Evolutionary conservation across 345 rosid genomes (phyloP).

Genomic region (Syzygium aromaticum): DNA sequence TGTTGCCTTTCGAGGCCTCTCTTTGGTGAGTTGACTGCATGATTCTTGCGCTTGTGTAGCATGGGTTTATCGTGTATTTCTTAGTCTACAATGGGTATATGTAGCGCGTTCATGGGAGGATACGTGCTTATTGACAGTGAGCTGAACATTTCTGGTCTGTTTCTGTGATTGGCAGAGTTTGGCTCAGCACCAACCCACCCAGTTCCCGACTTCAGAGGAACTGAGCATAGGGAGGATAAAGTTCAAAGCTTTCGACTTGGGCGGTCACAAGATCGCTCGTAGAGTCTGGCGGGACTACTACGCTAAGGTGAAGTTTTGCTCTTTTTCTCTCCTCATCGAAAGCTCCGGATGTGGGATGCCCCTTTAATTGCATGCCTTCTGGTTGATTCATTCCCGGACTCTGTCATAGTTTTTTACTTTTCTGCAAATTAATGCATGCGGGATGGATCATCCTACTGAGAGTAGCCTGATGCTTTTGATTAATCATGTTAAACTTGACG

Average conservation of each 20-base stretch:
- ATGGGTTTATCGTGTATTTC: background rate
- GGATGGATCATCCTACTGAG: background rate
- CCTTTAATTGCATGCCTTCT: background rate
- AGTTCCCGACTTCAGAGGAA: constrained; percentile 40
- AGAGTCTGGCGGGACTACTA: constrained; percentile 43
- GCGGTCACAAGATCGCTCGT: constrained; percentile 45
- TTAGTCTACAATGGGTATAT: background rate
- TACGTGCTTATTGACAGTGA: background rate
- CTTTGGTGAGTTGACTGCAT: background rate
- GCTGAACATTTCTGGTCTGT: background rate
- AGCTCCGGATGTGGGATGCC: background rate
- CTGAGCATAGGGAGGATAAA: constrained; percentile 38
- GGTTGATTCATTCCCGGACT: background rate
- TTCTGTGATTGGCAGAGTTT: constrained; percentile 17
- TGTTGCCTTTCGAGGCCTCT: background rate
- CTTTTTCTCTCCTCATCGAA: background rate
- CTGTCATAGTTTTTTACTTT: background rate
- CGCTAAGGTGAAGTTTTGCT: constrained; percentile 17
- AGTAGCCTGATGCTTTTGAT: background rate
- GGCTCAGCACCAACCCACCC: constrained; percentile 41
- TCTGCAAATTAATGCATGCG: background rate
- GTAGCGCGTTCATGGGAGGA: background rate
- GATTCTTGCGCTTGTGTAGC: background rate
- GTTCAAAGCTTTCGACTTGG: constrained; percentile 45
- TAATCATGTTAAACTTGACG: background rate